phyloP scores from a whole-genome alignment of 1,284 basidiomycete species.

The Cystobasidium pallidum region DNA sequence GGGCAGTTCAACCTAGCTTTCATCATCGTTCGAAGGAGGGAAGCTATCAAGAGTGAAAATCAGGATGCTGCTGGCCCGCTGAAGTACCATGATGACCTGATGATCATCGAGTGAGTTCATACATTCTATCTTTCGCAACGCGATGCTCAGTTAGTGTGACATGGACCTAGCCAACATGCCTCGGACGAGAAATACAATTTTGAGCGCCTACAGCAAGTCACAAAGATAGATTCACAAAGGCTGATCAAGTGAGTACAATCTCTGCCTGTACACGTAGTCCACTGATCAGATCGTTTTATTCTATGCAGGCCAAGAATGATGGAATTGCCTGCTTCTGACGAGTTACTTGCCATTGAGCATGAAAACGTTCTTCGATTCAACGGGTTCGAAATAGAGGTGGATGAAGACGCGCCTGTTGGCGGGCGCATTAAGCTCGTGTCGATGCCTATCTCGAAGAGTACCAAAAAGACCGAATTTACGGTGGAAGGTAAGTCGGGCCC shows the following conservation, averaged over 20 bases:
- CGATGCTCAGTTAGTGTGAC: conserved; percentile 54
- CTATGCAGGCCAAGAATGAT: conserved; percentile 69
- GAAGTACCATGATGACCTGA: conserved; percentile 43
- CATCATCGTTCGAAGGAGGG: conserved; percentile 76
- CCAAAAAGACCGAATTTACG: conserved; percentile 69
- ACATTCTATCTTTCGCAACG: conserved; percentile 56
- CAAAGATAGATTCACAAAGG: conserved; percentile 81
- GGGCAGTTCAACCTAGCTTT: conserved; percentile 98
- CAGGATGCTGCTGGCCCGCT: conserved; percentile 12
- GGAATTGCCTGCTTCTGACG: conserved; percentile 86
- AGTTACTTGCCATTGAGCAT: conserved; percentile 85
- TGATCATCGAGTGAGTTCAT: conserved; percentile 43
- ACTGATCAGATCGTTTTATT: background rate
- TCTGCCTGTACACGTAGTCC: background rate
- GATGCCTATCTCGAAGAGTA: conserved; percentile 84
- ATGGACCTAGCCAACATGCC: conserved; percentile 59
- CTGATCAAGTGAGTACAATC: conserved; percentile 59
- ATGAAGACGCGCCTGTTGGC: conserved; percentile 63
- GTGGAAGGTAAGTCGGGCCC: conserved; percentile 62
- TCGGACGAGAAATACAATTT: conserved; percentile 98
- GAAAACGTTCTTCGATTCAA: conserved; percentile 77
- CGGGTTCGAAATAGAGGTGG: conserved; percentile 76
- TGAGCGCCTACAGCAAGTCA: conserved; percentile 85
- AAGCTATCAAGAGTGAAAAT: conserved; percentile 49
- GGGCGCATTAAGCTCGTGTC: conserved; percentile 71